Evolutionary conservation across 2,329 filamentous ascomycete genomes (phyloP), one percentile per base, ranked within the genome.

Genomic region (Arachnomyces sp.): DNA sequence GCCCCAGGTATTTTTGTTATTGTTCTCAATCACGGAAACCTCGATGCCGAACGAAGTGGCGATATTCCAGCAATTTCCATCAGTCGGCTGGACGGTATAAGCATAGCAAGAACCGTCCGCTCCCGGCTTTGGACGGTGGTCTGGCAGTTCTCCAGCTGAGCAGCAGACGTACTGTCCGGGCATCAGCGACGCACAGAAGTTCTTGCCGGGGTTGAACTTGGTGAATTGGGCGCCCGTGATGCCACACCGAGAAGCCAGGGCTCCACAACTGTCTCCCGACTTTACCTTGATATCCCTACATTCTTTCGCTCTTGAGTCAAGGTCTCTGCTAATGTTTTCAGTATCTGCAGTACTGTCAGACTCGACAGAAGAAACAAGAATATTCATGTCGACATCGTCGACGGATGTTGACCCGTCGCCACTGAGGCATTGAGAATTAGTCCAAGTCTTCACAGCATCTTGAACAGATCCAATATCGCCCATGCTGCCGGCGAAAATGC

Each of bases 1-100:
- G n/a, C 55, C 63, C 66, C 67, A 73, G 4, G 66, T 69, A 2
- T 61, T 53, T 13, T 51, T 59, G 46, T 72, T 72, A 34, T 58
- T 63, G 1, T 43, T 42, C 15, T 64, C 56, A 11, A 76, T 57
- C 3, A 68, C 51, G 0, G 55, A 45, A 0, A 54, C 42, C 0
- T 58, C 68, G 5, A 73, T 45, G 3, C 51, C 47, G 44, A 68
- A 42, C 0, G 40, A 37, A 2, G 48, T 44, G 1, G 60, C 63
- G 35, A 71, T 53, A 2, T 12, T 39, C 11, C 42, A 34, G 49
- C 66, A 72, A 17, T 28, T 51, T n/a, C n/a, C n/a, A 31, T 72
- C 68, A 1, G 43, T 45, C 0, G 38, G 18, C 14, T 59, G 29
- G 12, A 69, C 48, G 4, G 45, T 49, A 43, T 70, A 61, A 1